A percentile compares a stretch with the other conserved stretches of the same genome.
Evolutionary conservation across 345 rosid species (phyloP).

Genomic region (Raphanus raphanistrum): DNA sequence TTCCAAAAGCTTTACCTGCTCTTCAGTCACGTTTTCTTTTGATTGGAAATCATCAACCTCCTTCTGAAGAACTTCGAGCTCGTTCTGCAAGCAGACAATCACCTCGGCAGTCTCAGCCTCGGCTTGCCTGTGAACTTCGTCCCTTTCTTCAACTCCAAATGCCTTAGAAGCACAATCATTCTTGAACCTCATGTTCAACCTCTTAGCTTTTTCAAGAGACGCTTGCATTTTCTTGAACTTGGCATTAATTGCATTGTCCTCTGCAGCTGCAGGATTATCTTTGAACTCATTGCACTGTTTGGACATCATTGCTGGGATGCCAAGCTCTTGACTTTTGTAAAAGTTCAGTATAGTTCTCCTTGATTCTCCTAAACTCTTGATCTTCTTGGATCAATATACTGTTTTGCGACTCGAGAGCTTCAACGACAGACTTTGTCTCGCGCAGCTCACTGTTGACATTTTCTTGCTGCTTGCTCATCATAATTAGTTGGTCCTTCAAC

Average conservation of each 20-base stretch:
- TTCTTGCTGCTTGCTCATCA: constrained; percentile 49
- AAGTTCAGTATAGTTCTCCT: constrained; percentile 49
- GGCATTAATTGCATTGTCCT: constrained; percentile 45
- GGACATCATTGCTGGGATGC: constrained; percentile 54
- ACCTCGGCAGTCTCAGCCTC: constrained; percentile 95
- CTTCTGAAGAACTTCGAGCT: constrained; percentile 79
- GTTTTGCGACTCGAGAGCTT: constrained; percentile 85
- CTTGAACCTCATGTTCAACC: constrained; percentile 65
- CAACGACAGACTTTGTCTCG: constrained; percentile 67
- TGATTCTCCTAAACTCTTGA: constrained; percentile 60
- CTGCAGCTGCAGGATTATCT: constrained; percentile 43
- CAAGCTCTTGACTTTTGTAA: constrained; percentile 56
- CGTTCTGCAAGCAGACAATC: constrained; percentile 90
- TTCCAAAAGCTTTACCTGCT: constrained; percentile 48
- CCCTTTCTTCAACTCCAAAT: constrained; percentile 75
- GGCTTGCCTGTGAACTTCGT: constrained; percentile 65
- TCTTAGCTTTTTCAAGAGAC: constrained; percentile 85
- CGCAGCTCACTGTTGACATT: constrained; percentile 50
- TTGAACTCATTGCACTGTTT: constrained; percentile 52
- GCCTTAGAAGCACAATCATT: constrained; percentile 59
- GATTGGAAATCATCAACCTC: constrained; percentile 63
- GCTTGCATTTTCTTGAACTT: constrained; percentile 82
- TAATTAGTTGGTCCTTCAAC: constrained; percentile 38
- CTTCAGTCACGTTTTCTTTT: constrained; percentile 60
- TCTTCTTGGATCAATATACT: constrained; percentile 61